Percentiles rank a stretch among this genome's conserved stretches.
Evolutionary conservation across 2,329 filamentous ascomycete species (phyloP).

Genomic region (Graphiopsis chlorocephala): DNA sequence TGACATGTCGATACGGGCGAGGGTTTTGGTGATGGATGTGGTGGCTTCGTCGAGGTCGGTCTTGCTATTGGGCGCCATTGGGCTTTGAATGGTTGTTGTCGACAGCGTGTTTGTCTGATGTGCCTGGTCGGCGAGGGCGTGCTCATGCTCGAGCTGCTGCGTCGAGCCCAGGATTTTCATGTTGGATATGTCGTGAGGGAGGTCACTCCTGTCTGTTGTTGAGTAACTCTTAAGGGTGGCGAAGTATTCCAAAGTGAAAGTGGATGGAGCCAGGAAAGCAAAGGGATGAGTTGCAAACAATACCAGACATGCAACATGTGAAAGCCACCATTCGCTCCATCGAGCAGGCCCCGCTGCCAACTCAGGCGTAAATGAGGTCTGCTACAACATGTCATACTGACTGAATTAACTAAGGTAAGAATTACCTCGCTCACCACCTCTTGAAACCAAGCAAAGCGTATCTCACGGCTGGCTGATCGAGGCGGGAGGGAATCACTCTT

Average conservation of each 20-base stretch:
- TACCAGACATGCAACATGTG: background rate
- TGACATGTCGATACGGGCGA: background rate
- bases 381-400: no score
- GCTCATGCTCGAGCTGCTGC: no score
- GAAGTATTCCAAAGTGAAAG: no score
- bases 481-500: no score
- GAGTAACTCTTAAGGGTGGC: no score
- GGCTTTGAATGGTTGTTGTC: background rate
- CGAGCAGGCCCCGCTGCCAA: background rate
- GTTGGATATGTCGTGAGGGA: background rate
- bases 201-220: background rate
- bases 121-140: no score
- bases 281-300: background rate
- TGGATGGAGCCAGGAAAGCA: background rate
- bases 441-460: no score
- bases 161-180: no score
- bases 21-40: background rate
- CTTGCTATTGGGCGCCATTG: background rate
- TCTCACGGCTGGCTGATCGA: no score
- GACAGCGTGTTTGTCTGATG: no score
- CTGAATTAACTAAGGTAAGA: no score
- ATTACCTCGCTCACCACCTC: no score
- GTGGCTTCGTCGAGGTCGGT: background rate
- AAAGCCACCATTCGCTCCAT: background rate
- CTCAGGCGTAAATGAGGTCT: background rate